phyloP scores from a whole-genome alignment of 495 filamentous ascomycete species.

The Parachaetomium inaequale region DNA sequence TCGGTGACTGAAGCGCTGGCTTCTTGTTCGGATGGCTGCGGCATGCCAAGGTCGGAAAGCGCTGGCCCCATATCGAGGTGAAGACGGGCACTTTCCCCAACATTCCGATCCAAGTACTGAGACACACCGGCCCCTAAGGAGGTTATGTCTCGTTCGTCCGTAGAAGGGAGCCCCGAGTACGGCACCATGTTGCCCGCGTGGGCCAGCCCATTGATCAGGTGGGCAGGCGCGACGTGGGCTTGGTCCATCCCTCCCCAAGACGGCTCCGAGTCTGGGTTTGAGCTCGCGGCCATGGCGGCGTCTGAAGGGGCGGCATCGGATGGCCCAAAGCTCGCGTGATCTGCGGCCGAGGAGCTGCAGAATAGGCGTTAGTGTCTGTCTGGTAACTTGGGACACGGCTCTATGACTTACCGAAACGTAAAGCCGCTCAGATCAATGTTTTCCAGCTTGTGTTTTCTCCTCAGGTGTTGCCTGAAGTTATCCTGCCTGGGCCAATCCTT shows the following conservation, averaged over 20 bases:
- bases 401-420: slow-evolving; percentile 48
- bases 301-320: slow-evolving; percentile 3
- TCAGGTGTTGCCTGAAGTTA: slow-evolving; percentile 86
- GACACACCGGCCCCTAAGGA: neutral
- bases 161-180: neutral
- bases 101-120: neutral
- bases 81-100: neutral
- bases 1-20: neutral
- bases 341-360: neutral
- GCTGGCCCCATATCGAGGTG: slow-evolving; percentile 13
- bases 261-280: neutral
- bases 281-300: neutral
- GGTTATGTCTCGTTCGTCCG: slow-evolving; percentile 13
- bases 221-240: neutral
- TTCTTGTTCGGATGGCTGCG: neutral
- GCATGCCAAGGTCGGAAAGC: neutral
- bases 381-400: neutral
- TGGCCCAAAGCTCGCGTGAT: neutral
- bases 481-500: slow-evolving; percentile 88
- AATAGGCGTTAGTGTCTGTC: neutral
- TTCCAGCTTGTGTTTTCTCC: slow-evolving; percentile 60
- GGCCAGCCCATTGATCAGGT: neutral
- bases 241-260: slow-evolving; percentile 16
- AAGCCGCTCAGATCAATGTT: slow-evolving; percentile 52
- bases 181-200: neutral